These are phyloP conservation scores for Diaporthe destruens DNA, from an alignment of 2,329 filamentous ascomycete species.

Conservation along the genomic window DNA sequence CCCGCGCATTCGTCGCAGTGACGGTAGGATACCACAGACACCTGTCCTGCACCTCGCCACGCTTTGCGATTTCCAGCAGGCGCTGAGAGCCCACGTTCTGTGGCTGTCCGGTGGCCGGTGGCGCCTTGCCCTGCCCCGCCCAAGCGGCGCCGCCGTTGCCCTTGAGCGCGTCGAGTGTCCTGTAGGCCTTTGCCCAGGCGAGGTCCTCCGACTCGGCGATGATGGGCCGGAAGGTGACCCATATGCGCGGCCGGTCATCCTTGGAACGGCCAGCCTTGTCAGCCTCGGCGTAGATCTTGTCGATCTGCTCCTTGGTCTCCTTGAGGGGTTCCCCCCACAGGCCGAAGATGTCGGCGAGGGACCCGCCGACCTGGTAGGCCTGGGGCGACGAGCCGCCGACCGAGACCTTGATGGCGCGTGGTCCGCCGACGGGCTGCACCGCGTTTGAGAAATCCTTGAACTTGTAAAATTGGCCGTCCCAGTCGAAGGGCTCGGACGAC, in stretches of 20 bases:
- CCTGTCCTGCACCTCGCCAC: conserved; percentile 70
- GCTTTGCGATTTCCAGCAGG: conserved; percentile 67
- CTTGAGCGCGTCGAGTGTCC: conserved; percentile 65
- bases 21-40: conserved; percentile 75
- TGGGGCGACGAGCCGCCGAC: conserved; percentile 71
- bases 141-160: conserved; percentile 48
- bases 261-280: conserved; percentile 65
- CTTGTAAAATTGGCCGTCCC: conserved; percentile 70
- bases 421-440: conserved; percentile 64
- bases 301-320: conserved; percentile 73
- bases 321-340: conserved; percentile 74
- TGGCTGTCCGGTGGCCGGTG: conserved; percentile 53
- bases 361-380: conserved; percentile 70
- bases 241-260: conserved; percentile 67
- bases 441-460: conserved; percentile 70
- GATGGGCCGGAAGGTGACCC: conserved; percentile 75
- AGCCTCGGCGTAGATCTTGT: conserved; percentile 69
- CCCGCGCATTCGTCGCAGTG: conserved; percentile 70
- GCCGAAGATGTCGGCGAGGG: conserved; percentile 72
- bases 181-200: conserved; percentile 71
- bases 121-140: conserved; percentile 48
- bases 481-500: conserved; percentile 69
- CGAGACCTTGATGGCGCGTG: conserved; percentile 65
- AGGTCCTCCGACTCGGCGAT: conserved; percentile 71
- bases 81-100: conserved; percentile 72